These are phyloP conservation scores for Colletotrichum paranaense DNA, from an alignment of 2,329 filamentous ascomycete genomes.

Conservation along the genomic window DNA sequence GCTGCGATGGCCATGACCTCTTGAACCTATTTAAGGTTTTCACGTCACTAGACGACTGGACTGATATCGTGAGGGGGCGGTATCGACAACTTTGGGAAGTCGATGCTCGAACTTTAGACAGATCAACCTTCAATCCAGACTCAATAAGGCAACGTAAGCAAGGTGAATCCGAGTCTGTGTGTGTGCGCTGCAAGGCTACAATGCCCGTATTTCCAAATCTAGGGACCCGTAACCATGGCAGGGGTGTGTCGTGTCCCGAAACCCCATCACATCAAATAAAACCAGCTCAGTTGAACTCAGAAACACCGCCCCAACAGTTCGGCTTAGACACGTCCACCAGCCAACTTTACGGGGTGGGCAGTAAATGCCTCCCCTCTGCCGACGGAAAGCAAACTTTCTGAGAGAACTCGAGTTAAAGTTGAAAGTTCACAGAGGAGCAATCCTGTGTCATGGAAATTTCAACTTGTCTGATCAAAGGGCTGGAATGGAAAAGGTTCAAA, in stretches of 20 bases:
- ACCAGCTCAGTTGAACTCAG: not conserved
- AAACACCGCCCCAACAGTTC: not conserved
- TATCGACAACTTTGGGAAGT: not conserved
- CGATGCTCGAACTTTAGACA: not conserved
- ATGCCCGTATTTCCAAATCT: not conserved
- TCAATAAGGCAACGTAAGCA: not conserved
- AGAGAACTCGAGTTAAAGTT: not conserved
- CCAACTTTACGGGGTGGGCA: not conserved
- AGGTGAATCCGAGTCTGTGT: not conserved
- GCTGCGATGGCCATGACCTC: not conserved
- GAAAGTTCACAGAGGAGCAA: conserved; percentile 19
- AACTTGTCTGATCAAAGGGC: conserved; percentile 17
- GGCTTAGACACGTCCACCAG: not conserved
- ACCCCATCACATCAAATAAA: not conserved
- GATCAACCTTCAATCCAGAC: not conserved
- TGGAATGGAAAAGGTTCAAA: conserved; percentile 14
- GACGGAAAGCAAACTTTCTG: not conserved
- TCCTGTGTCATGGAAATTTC: not conserved
- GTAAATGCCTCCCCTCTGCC: conserved; percentile 15
- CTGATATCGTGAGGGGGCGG: not conserved
- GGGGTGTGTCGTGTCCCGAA: conserved; percentile 3
- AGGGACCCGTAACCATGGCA: not conserved
- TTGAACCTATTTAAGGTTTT: not conserved
- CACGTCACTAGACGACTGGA: not conserved
- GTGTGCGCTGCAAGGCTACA: not conserved